A percentile compares a stretch with the other conserved stretches of the same genome.
Evolutionary conservation across 352 stramenopile species (phyloP).

Genomic region (Globisporangium canariense): DNA sequence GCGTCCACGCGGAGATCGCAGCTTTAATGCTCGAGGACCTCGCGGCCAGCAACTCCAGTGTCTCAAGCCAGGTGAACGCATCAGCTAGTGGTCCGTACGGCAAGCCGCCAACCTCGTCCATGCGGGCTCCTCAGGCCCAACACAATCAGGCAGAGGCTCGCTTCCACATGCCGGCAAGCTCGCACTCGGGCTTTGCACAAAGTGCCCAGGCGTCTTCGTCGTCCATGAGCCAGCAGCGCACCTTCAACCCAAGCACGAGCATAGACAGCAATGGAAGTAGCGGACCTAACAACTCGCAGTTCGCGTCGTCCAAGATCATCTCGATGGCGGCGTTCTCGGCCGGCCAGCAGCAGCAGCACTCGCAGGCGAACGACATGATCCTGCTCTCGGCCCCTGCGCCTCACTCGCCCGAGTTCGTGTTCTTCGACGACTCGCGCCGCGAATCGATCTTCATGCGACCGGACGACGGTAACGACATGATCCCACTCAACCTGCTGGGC

Average conservation of each 20-base stretch:
- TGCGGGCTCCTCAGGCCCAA: neutral
- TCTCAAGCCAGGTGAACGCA: neutral
- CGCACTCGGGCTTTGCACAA: neutral
- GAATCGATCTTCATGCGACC: slow-evolving; percentile 29
- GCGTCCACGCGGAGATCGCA: slow-evolving; percentile 16
- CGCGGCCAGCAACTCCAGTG: neutral
- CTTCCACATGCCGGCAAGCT: neutral
- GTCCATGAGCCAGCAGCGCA: neutral
- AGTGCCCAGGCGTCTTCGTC: neutral
- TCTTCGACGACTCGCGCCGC: slow-evolving; percentile 33
- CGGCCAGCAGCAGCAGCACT: slow-evolving; percentile 2
- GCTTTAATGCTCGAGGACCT: slow-evolving; percentile 18
- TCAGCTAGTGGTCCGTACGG: slow-evolving; percentile 5
- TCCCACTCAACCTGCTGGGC: slow-evolving; percentile 40
- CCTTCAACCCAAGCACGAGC: slow-evolving; percentile 5
- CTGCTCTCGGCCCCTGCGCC: slow-evolving; percentile 18
- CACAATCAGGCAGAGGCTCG: neutral
- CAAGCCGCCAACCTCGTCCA: slow-evolving; percentile 6
- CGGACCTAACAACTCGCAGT: neutral
- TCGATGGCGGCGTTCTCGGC: slow-evolving; percentile 6
- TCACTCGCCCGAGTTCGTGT: slow-evolving; percentile 35
- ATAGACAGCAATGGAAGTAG: slow-evolving; percentile 6
- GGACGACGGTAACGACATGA: slow-evolving; percentile 48
- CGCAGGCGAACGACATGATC: slow-evolving; percentile 27
- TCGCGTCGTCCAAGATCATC: slow-evolving; percentile 20